phyloP scores from a whole-genome alignment of 2,329 filamentous ascomycete genomes.

The Trichoderma sp. region DNA sequence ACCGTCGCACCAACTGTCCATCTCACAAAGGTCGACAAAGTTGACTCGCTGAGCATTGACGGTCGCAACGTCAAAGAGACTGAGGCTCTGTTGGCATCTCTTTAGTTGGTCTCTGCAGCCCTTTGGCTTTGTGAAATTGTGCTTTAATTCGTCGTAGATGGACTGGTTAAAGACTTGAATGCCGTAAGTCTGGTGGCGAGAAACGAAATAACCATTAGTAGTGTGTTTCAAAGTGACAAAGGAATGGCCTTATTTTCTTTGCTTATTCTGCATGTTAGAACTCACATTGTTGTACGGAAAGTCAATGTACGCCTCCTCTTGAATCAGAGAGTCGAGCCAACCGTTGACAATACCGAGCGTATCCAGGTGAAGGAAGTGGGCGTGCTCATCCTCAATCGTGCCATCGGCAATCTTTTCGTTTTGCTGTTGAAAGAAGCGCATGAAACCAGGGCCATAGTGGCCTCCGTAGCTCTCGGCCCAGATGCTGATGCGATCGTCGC shows the following conservation, averaged over 20 bases:
- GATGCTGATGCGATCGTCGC: slow-evolving; percentile 56
- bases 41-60: slow-evolving; percentile 33
- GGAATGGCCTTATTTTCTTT: neutral
- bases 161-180: slow-evolving; percentile 55
- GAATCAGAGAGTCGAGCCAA: slow-evolving; percentile 61
- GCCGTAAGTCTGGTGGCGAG: slow-evolving; percentile 46
- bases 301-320: slow-evolving; percentile 53
- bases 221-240: neutral
- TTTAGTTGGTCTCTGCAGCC: slow-evolving; percentile 55
- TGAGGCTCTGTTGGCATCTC: slow-evolving; percentile 48
- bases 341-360: slow-evolving; percentile 70
- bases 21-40: slow-evolving; percentile 39
- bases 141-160: slow-evolving; percentile 28
- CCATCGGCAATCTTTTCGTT: slow-evolving; percentile 48
- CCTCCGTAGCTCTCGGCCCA: slow-evolving; percentile 70
- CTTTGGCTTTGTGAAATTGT: slow-evolving; percentile 31
- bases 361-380: slow-evolving; percentile 51
- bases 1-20: slow-evolving; percentile 50
- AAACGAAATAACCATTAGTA: neutral
- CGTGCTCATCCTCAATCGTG: slow-evolving; percentile 37
- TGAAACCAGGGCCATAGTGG: slow-evolving; percentile 65
- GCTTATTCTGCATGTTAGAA: neutral
- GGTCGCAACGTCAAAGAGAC: slow-evolving; percentile 50
- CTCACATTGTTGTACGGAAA: slow-evolving; percentile 60
- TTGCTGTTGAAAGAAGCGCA: slow-evolving; percentile 56